Percentiles rank a stretch among this genome's conserved stretches.
These are phyloP conservation scores for Collybiopsis confluens DNA, from an alignment of 768 basidiomycete species.

Conservation along the genomic window DNA sequence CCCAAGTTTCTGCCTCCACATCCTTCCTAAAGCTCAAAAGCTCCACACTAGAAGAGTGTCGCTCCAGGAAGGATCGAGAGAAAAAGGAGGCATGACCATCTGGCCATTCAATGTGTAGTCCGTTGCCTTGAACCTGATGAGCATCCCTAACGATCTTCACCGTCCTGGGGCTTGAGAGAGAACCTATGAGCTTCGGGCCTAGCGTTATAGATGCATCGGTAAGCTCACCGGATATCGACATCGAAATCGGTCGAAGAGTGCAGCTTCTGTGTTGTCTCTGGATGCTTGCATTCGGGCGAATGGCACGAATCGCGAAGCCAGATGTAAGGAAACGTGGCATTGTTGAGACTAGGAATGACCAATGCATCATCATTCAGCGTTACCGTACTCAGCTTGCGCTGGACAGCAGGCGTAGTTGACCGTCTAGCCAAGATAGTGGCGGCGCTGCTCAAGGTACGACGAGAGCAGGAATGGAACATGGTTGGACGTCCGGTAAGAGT, in stretches of 20 bases:
- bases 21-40: conserved; percentile 45
- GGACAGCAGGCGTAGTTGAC: not conserved
- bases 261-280: conserved; percentile 74
- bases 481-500: no score
- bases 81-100: conserved; percentile 62
- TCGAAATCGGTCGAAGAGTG: conserved; percentile 67
- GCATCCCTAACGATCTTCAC: conserved; percentile 39
- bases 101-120: conserved; percentile 40
- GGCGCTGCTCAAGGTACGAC: no score
- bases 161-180: no score
- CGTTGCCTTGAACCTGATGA: conserved; percentile 31
- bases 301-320: conserved; percentile 88
- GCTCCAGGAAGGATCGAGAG: conserved; percentile 39
- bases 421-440: not conserved
- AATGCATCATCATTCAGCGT: not conserved
- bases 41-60: conserved; percentile 35
- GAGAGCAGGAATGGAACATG: no score
- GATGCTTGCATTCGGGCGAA: conserved; percentile 69
- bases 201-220: no score
- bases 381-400: not conserved
- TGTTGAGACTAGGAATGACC: conserved; percentile 6
- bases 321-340: conserved; percentile 51
- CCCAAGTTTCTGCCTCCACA: conserved; percentile 40
- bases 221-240: conserved; percentile 35
- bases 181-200: no score